Conservation (phyloP, 1,284 basidiomycete species). For the Cutaneotrichosporon sp. region DNA sequence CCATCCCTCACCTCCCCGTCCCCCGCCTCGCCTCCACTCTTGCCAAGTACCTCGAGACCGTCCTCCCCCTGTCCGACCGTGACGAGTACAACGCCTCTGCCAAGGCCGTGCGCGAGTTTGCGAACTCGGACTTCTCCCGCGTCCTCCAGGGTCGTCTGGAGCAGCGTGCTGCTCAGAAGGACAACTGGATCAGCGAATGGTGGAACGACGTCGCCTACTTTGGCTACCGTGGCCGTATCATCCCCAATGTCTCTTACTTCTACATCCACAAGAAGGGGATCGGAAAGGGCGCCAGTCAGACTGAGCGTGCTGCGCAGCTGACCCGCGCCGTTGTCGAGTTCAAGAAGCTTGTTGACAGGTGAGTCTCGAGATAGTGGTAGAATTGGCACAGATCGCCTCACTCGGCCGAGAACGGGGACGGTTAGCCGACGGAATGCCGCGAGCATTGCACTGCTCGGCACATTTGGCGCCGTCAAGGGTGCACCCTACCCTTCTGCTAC, state of each 20-base stretch:
- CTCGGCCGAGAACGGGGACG: too few species aligned
- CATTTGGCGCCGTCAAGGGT: too few species aligned
- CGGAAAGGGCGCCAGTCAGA: slow-evolving; percentile 55
- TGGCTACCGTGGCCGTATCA: slow-evolving; percentile 65
- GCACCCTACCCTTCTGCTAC: too few species aligned
- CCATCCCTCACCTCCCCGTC: slow-evolving; percentile 76
- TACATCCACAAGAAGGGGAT: slow-evolving; percentile 78
- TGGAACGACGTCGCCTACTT: slow-evolving; percentile 86
- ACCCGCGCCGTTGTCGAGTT: slow-evolving; percentile 80
- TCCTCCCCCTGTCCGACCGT: slow-evolving; percentile 67
- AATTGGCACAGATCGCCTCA: too few species aligned
- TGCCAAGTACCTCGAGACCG: slow-evolving; percentile 77
- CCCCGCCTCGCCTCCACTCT: slow-evolving; percentile 75
- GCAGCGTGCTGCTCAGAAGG: slow-evolving; percentile 58
- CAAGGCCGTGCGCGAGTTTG: slow-evolving; percentile 63
- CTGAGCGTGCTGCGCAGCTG: slow-evolving; percentile 69
- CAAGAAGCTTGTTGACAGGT: slow-evolving; percentile 74
- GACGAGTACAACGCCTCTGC: slow-evolving; percentile 61
- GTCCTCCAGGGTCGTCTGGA: slow-evolving; percentile 77
- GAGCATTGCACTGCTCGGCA: too few species aligned
- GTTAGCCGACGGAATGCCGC: too few species aligned
- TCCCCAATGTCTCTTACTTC: slow-evolving; percentile 93
- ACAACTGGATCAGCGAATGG: slow-evolving; percentile 93
- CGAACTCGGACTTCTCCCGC: slow-evolving; percentile 62
- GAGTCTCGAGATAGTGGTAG: too few species aligned